Conservation (phyloP, 208 protist genomes). For the Acanthamoeba healyi region DNA sequence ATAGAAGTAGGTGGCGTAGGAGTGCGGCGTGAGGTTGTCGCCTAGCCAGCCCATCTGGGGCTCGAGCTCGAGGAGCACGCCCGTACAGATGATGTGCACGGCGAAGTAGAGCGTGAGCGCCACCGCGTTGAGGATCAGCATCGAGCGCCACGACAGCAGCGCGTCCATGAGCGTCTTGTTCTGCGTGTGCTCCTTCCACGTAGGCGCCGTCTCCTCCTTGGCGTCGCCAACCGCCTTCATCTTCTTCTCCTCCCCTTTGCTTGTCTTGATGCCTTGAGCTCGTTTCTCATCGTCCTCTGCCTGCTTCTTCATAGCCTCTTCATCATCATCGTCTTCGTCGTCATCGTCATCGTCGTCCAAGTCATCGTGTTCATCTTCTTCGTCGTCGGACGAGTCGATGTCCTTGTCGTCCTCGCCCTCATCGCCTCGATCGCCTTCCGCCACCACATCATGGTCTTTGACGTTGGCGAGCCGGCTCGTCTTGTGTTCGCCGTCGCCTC, state of each 20-base stretch:
- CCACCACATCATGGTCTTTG: no score
- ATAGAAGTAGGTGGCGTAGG: neutral
- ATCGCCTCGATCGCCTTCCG: no score
- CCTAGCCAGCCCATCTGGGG: conserved; percentile 1
- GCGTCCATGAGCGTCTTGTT: neutral
- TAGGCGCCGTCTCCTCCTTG: neutral
- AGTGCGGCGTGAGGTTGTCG: neutral
- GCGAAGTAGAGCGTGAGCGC: neutral
- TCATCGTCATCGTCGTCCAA: no score
- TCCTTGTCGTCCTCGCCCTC: no score
- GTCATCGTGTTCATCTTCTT: no score
- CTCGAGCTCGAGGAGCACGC: neutral
- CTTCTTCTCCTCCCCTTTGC: neutral
- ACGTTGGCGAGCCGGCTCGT: no score
- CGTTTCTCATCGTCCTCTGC: no score
- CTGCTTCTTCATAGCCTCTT: no score
- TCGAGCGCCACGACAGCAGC: neutral
- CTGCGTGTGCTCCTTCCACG: neutral
- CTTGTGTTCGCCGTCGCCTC: no score
- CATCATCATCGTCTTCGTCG: no score
- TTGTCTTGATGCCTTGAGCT: neutral
- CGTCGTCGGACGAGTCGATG: no score
- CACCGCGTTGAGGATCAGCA: neutral
- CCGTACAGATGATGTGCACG: neutral
- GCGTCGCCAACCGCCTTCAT: neutral